Percentiles rank a stretch among this genome's conserved stretches.
These are phyloP conservation scores for Madurella mycetomatis DNA, from an alignment of 2,329 filamentous ascomycete genomes.

Conservation along the genomic window DNA sequence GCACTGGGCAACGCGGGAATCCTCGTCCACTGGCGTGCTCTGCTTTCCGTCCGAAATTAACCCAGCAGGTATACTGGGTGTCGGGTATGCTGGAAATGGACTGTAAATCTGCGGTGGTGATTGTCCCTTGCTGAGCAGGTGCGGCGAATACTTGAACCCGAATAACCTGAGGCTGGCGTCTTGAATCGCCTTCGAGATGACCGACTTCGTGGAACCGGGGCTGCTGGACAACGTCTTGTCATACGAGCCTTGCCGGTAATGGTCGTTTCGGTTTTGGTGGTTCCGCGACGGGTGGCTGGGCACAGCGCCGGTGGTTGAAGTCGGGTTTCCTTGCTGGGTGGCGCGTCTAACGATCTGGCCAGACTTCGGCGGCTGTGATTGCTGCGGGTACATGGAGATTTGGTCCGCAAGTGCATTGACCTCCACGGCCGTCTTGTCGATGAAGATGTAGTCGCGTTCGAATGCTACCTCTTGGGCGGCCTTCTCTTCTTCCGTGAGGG, in stretches of 20 bases:
- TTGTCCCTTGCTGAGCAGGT: constrained; percentile 55
- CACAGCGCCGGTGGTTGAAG: constrained; percentile 65
- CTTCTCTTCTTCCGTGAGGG: constrained; percentile 55
- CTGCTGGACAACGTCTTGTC: constrained; percentile 69
- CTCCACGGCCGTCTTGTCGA: constrained; percentile 92
- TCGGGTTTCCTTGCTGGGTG: constrained; percentile 70
- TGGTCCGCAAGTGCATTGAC: constrained; percentile 97
- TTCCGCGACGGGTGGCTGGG: constrained; percentile 64
- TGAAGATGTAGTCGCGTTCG: constrained; percentile 90
- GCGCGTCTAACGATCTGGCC: constrained; percentile 67
- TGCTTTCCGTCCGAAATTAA: constrained; percentile 65
- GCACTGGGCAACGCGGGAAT: constrained; percentile 68
- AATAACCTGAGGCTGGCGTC: constrained; percentile 78
- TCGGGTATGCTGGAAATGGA: constrained; percentile 80
- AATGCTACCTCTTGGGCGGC: constrained; percentile 84
- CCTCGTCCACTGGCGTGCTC: constrained; percentile 66
- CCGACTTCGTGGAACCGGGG: constrained; percentile 72
- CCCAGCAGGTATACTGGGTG: constrained; percentile 55
- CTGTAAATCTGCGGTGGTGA: constrained; percentile 74
- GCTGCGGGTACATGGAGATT: constrained; percentile 74
- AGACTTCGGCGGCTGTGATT: constrained; percentile 50
- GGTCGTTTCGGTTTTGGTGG: constrained; percentile 64
- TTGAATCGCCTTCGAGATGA: constrained; percentile 90
- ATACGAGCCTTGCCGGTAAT: constrained; percentile 74
- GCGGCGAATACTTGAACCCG: constrained; percentile 65